Base-by-base conservation (phyloP, 768 basidiomycete species). In the Naganishia antarctica region DNA sequence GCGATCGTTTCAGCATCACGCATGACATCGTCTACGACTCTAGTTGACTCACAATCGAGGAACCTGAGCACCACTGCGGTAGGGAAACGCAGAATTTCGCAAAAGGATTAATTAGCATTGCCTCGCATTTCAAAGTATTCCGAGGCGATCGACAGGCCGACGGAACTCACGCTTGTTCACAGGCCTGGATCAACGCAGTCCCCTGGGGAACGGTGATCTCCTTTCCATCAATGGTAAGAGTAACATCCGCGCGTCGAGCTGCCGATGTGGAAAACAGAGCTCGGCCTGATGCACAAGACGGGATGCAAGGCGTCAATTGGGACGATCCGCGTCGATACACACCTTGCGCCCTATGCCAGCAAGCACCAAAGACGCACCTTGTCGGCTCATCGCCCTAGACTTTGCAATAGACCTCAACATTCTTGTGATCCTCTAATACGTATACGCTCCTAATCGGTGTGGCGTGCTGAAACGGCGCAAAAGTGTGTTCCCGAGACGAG, bases 201-300 rank as follows among this genome's bases (percentile, higher is more conserved):
- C 74, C 94, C 81, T 94, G 91, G 28, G 91, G 91, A 40, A 99
- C 92, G 1, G 91, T 92, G 23, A 99, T 92, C 80, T 92, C 88
- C 79, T 93, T 96, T 68, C 94, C 94, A 78, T 99, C 93, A 44
- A 98, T 87, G 1, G 92, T 94, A 31, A 98, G 80, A 32, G 91
- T 94, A 70, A 97, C 87, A 67, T 77, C 76, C 7, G 76, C 78
- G 34, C 61, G 65, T 58, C 69, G 61, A n/a, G 72, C 62, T 0
- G 53, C 26, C 21, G 74, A 68, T 8, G 75, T 51, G 1, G 75
- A 73, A 60, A 78, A 71, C 21, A 53, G 37, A 41, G 49, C 34
- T 43, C 51, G 49, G 50, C 49, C 62, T 63, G 29, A 29, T 11
- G 11, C 18, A 23, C 9, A 23, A 25, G 21, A 43, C 34, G 29